These are phyloP conservation scores for Aspergillus conjunctus DNA, from an alignment of 495 filamentous ascomycete genomes.

Conservation along the genomic window DNA sequence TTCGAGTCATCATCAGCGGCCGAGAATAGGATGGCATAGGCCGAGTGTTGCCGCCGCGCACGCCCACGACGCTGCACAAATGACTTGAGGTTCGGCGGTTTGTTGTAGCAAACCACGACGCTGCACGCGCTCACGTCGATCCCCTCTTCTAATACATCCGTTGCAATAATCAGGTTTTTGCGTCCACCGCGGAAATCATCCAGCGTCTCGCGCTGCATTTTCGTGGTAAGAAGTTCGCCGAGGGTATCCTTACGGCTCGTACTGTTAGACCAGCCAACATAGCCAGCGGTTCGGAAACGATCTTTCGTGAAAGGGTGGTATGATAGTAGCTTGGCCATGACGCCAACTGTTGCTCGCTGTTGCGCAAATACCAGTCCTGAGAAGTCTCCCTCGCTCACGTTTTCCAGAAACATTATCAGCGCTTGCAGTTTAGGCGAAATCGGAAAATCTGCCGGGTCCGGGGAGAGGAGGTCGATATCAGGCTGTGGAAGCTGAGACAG, in stretches of 20 bases:
- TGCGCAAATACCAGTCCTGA: constrained; percentile 79
- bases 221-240: constrained; percentile 59
- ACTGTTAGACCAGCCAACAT: constrained; percentile 70
- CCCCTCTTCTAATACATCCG: constrained; percentile 87
- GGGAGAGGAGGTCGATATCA: constrained; percentile 24
- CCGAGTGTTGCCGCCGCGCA: constrained; percentile 72
- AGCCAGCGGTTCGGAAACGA: constrained; percentile 60
- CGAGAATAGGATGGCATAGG: constrained; percentile 65
- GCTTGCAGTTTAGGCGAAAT: constrained; percentile 55
- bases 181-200: constrained; percentile 67
- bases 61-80: constrained; percentile 89
- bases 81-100: constrained; percentile 74
- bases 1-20: constrained; percentile 38
- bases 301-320: constrained; percentile 57
- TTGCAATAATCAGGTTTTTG: constrained; percentile 79
- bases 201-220: constrained; percentile 61
- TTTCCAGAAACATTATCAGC: constrained; percentile 57
- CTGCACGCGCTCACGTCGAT: constrained; percentile 88
- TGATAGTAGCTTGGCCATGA: constrained; percentile 67
- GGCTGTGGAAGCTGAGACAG: constrained; percentile 49
- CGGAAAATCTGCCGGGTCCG: constrained; percentile 25
- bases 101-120: constrained; percentile 82
- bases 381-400: constrained; percentile 47
- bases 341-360: constrained; percentile 68
- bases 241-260: constrained; percentile 53